A percentile compares a stretch with the other conserved stretches of the same genome.
Conservation (phyloP, 345 rosid genomes). For the Syzygium aqueum region DNA sequence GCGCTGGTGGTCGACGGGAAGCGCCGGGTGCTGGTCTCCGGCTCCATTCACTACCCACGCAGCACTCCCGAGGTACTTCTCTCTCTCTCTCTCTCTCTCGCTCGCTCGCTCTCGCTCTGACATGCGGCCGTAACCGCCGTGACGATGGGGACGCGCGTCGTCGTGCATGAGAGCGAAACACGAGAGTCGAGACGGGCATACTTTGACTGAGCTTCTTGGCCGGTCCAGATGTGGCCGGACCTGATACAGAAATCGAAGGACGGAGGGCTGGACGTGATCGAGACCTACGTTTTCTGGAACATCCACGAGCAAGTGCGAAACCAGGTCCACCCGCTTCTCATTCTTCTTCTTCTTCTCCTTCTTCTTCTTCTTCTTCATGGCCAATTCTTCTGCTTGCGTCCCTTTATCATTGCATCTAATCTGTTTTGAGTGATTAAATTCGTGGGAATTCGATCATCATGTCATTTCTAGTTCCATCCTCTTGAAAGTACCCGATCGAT, state of each 20-base stretch:
- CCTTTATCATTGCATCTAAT: background rate
- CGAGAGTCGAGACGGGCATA: background rate
- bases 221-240: conserved; percentile 89
- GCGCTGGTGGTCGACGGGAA: conserved; percentile 74
- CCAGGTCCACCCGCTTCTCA: conserved; percentile 34
- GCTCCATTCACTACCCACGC: conserved; percentile 96
- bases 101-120: background rate
- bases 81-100: background rate
- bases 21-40: conserved; percentile 66
- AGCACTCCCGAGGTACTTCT: conserved; percentile 69
- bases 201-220: background rate
- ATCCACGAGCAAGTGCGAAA: conserved; percentile 71
- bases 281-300: conserved; percentile 93
- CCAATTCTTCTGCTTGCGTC: background rate
- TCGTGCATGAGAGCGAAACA: background rate
- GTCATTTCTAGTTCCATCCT: fast-evolving
- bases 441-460: background rate
- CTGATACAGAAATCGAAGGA: conserved; percentile 93
- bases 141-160: background rate
- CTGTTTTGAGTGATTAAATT: background rate
- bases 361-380: background rate
- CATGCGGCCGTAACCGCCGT: background rate
- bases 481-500: fast-evolving
- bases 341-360: background rate
- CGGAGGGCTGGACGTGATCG: conserved; percentile 87